Percentiles rank a stretch among this genome's conserved stretches.
phyloP scores from a whole-genome alignment of 176 grass and related monocot species.

The Eleusine coracana region DNA sequence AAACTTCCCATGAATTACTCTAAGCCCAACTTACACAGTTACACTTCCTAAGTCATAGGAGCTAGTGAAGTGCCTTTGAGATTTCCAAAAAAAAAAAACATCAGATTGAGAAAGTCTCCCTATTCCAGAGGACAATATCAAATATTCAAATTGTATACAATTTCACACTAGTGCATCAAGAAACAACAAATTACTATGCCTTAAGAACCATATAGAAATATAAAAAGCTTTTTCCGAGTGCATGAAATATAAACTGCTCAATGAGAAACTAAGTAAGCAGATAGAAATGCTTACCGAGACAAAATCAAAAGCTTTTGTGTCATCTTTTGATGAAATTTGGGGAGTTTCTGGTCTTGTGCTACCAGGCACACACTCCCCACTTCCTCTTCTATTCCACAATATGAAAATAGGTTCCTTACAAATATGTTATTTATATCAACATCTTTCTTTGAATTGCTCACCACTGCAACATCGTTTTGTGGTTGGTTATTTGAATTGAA shows the following conservation, averaged over 20 bases:
- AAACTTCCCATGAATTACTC: neutral
- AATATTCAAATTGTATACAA: slow-evolving; percentile 6
- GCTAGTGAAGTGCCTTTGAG: neutral
- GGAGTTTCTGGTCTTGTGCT: too few species aligned
- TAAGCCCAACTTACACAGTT: neutral
- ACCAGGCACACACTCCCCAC: too few species aligned
- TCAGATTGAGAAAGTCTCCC: neutral
- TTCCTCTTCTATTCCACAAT: too few species aligned
- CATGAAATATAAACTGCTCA: slow-evolving; percentile 2
- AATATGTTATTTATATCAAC: too few species aligned
- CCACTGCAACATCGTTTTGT: slow-evolving; percentile 64
- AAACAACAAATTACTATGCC: neutral
- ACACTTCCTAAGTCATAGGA: neutral
- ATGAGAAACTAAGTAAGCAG: slow-evolving; percentile 19
- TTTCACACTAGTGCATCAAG: neutral
- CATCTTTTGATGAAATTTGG: too few species aligned
- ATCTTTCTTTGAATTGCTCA: slow-evolving; percentile 73
- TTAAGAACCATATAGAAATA: neutral
- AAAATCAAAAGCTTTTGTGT: slow-evolving; percentile 99
- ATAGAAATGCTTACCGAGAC: slow-evolving; percentile 73
- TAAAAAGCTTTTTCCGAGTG: neutral
- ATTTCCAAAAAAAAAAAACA: neutral
- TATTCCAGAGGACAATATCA: neutral
- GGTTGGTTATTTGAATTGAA: slow-evolving; percentile 82
- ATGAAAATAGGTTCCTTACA: too few species aligned